phyloP scores from a whole-genome alignment of 352 stramenopile genomes.

The Pythium coloratum region DNA sequence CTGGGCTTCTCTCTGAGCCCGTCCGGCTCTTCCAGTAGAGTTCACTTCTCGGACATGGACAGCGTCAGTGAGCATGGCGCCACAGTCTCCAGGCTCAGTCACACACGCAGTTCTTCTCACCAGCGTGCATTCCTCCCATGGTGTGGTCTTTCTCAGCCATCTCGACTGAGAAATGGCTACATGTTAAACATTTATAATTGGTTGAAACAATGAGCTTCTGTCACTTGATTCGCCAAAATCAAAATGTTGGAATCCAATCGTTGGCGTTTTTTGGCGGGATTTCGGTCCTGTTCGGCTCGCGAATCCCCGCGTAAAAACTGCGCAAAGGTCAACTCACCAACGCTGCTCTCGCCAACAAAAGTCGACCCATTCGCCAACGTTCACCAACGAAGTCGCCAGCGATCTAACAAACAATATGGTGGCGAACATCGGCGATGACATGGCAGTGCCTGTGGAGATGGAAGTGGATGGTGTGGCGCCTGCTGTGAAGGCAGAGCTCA shows the following conservation, averaged over 20 bases:
- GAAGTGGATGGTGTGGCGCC: constrained; percentile 21
- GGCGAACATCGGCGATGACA: constrained; percentile 41
- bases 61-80: too few relatives aligned
- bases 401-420: constrained; percentile 43
- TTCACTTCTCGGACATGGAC: too few relatives aligned
- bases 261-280: constrained; percentile 23
- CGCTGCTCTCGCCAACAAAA: constrained; percentile 3
- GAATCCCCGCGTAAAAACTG: constrained; percentile 14
- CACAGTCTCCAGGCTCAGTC: too few relatives aligned
- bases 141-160: background rate
- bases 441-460: constrained; percentile 24
- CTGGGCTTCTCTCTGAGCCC: too few relatives aligned
- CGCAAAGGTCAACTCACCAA: background rate
- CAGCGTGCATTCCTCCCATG: too few relatives aligned
- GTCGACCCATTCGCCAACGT: background rate
- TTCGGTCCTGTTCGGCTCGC: constrained; percentile 13
- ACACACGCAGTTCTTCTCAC: too few relatives aligned
- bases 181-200: constrained; percentile 2
- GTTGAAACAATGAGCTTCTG: background rate
- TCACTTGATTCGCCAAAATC: constrained; percentile 14
- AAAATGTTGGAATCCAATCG: constrained; percentile 18
- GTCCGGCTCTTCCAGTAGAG: too few relatives aligned
- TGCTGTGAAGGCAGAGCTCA: constrained; percentile 4
- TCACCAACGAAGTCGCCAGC: background rate
- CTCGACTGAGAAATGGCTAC: constrained; percentile 14